Evolutionary conservation across 2,329 filamentous ascomycete species (phyloP).

Genomic region (Colletotrichum caudatum): DNA sequence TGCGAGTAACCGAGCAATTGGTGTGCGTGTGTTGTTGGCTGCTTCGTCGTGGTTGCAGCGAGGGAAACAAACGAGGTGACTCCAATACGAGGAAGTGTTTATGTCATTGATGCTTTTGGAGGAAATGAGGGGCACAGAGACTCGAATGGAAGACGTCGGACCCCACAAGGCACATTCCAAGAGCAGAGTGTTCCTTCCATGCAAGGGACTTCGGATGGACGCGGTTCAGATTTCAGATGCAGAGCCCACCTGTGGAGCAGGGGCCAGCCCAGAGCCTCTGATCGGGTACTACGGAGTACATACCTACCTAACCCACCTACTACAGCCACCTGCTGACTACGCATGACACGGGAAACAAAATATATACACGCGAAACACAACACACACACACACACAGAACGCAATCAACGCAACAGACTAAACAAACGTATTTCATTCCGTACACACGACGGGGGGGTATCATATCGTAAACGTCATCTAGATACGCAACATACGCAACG

Average conservation of each 20-base stretch:
- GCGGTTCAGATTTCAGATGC: slow-evolving; percentile 1
- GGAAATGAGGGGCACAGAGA: slow-evolving; percentile 27
- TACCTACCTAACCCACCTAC: background rate
- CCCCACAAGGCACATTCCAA: slow-evolving; percentile 32
- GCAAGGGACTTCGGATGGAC: slow-evolving; percentile 2
- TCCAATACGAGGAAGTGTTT: background rate
- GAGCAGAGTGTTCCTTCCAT: slow-evolving; percentile 38
- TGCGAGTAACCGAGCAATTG: background rate
- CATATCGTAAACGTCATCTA: slow-evolving; percentile 39
- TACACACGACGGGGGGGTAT: slow-evolving; percentile 37
- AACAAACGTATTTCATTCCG: slow-evolving; percentile 41
- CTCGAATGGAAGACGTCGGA: background rate
- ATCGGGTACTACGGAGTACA: slow-evolving; percentile 2
- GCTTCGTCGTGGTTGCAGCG: background rate
- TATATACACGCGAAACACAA: slow-evolving; percentile 14
- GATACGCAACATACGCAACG: slow-evolving; percentile 33
- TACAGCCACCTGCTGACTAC: slow-evolving; percentile 9
- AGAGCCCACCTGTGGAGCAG: slow-evolving; percentile 13
- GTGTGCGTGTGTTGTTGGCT: background rate
- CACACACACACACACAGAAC: slow-evolving; percentile 43
- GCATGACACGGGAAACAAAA: slow-evolving; percentile 22
- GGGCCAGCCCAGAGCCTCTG: slow-evolving; percentile 14
- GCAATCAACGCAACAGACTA: slow-evolving; percentile 44
- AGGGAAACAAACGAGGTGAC: slow-evolving; percentile 4
- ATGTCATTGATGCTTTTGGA: slow-evolving; percentile 38